Evolutionary conservation across 139 green algal genomes (phyloP).

Genomic region (Chloropicon primus): DNA sequence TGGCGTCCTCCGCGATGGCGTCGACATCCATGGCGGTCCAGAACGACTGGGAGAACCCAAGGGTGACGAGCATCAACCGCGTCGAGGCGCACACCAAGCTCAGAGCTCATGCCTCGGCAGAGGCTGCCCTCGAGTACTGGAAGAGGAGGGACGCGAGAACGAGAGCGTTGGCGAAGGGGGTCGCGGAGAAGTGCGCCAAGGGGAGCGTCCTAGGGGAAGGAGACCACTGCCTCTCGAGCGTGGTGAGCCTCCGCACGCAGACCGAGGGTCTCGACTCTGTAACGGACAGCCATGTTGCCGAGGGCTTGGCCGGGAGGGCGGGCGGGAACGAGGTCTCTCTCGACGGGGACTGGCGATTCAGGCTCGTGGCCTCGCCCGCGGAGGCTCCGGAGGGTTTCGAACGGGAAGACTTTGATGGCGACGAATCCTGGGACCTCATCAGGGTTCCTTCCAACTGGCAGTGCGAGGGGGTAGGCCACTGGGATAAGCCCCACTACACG

Average conservation of each 20-base stretch:
- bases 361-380: conserved; percentile 33
- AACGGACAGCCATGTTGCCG: too few relatives aligned
- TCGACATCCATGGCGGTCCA: too few relatives aligned
- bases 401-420: conserved; percentile 23
- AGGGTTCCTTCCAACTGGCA: conserved; percentile 79
- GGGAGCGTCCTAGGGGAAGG: background rate
- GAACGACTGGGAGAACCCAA: conserved; percentile 57
- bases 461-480: conserved; percentile 49
- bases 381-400: conserved; percentile 38
- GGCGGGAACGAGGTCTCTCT: conserved; percentile 2
- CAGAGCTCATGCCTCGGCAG: conserved; percentile 27
- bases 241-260: background rate
- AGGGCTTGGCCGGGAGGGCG: too few relatives aligned
- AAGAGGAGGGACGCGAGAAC: background rate
- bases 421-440: conserved; percentile 35
- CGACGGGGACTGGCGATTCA: conserved; percentile 43
- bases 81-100: conserved; percentile 38
- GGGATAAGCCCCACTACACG: conserved; percentile 72
- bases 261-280: background rate
- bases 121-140: conserved; percentile 12
- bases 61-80: conserved; percentile 49
- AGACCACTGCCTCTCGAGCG: background rate
- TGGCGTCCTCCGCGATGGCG: too few relatives aligned
- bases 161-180: background rate
- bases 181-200: background rate